Evolutionary conservation across 768 basidiomycete species (phyloP).

Genomic region (Calocybe indica): DNA sequence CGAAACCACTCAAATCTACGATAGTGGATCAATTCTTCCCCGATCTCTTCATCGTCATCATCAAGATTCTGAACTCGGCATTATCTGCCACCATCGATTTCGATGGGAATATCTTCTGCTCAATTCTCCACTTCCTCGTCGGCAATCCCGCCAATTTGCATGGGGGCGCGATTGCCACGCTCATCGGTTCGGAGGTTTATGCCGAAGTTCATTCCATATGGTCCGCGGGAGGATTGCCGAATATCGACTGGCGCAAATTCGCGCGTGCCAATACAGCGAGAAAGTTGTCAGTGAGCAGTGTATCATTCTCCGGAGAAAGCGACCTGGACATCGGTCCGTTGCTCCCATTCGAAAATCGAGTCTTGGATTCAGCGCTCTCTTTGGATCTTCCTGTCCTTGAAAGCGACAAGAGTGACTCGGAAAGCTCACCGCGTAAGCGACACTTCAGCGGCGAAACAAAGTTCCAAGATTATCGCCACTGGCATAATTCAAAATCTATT

Average conservation of each 20-base stretch:
- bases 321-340: conserved; percentile 9
- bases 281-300: not conserved
- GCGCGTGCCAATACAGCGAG: too few species aligned
- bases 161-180: not conserved
- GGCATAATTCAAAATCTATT: conserved; percentile 50
- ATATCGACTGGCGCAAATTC: too few species aligned
- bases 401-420: conserved; percentile 8
- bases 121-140: conserved; percentile 34
- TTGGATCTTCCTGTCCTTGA: conserved; percentile 13
- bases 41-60: conserved; percentile 23
- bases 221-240: too few species aligned
- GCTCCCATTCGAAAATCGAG: conserved; percentile 33
- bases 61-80: conserved; percentile 13
- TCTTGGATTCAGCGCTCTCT: conserved; percentile 21
- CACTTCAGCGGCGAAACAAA: conserved; percentile 32
- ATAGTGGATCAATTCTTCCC: conserved; percentile 37
- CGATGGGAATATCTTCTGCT: conserved; percentile 47
- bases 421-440: conserved; percentile 15
- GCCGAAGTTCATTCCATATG: not conserved
- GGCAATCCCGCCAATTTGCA: conserved; percentile 8
- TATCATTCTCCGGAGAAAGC: conserved; percentile 11
- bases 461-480: conserved; percentile 50
- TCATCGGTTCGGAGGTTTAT: not conserved
- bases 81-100: conserved; percentile 31
- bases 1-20: conserved; percentile 18